phyloP scores from a whole-genome alignment of 202 grass and related monocot species.

The Dendrocalamus latiflorus region DNA sequence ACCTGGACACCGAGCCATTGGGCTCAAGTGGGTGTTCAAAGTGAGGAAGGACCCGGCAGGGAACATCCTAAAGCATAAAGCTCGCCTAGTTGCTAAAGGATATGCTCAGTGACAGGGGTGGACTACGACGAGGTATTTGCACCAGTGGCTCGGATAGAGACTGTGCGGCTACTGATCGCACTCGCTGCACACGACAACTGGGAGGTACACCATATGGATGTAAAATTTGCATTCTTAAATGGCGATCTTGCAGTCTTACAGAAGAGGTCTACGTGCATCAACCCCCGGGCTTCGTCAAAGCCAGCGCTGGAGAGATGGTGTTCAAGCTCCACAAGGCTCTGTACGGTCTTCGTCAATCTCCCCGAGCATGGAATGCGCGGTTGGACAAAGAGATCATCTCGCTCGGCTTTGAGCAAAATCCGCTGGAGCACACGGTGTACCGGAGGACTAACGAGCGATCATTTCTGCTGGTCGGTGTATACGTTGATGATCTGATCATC shows the following conservation, averaged over 20 bases:
- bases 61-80: background rate
- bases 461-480: background rate
- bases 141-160: no score
- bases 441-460: background rate
- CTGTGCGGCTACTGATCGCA: no score
- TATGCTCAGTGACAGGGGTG: no score
- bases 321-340: background rate
- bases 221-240: background rate
- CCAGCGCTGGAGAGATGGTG: background rate
- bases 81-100: no score
- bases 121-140: no score
- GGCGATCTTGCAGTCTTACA: background rate
- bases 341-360: background rate
- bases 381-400: accelerated
- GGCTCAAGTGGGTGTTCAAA: background rate
- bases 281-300: background rate
- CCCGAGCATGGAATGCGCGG: background rate
- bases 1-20: background rate
- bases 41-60: background rate
- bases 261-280: background rate
- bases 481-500: background rate
- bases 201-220: background rate
- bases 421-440: background rate
- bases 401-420: background rate
- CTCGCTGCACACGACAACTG: no score